A percentile compares a stretch with the other conserved stretches of the same genome.
These are phyloP conservation scores for Venturia oleaginea DNA, from an alignment of 2,329 filamentous ascomycete species.

Conservation along the genomic window DNA sequence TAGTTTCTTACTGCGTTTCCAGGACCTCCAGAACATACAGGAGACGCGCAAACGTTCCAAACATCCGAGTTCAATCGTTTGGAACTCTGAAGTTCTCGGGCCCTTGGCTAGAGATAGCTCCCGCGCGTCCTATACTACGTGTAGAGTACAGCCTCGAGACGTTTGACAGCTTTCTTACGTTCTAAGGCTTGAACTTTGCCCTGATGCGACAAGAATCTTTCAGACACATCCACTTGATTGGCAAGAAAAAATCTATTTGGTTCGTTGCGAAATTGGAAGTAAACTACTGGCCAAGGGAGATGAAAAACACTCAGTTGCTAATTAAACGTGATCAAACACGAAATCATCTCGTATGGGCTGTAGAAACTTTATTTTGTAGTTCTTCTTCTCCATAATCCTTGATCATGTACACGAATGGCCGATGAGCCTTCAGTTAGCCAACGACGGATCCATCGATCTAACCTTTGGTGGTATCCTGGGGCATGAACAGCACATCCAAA, in stretches of 20 bases:
- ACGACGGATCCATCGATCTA: too few species aligned
- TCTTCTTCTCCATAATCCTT: too few species aligned
- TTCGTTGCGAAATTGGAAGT: not conserved
- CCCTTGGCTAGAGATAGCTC: not conserved
- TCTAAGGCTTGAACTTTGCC: not conserved
- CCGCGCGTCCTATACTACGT: not conserved
- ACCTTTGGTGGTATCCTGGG: too few species aligned
- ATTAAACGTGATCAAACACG: not conserved
- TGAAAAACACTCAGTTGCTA: not conserved
- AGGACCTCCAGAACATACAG: not conserved
- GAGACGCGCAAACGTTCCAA: not conserved
- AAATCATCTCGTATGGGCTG: not conserved
- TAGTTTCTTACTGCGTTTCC: not conserved
- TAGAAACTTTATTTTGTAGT: too few species aligned
- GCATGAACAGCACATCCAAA: too few species aligned
- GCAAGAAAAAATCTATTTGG: not conserved
- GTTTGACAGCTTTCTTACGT: not conserved
- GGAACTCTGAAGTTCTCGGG: not conserved
- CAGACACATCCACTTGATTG: not conserved
- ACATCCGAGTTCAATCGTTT: not conserved
- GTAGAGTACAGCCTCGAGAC: not conserved
- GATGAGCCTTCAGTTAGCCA: too few species aligned
- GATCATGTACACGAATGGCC: too few species aligned
- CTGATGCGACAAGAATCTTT: not conserved
- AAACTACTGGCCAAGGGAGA: not conserved